Evolutionary conservation across 495 filamentous ascomycete species (phyloP).

Genomic region (Podospora pseudoanserina): DNA sequence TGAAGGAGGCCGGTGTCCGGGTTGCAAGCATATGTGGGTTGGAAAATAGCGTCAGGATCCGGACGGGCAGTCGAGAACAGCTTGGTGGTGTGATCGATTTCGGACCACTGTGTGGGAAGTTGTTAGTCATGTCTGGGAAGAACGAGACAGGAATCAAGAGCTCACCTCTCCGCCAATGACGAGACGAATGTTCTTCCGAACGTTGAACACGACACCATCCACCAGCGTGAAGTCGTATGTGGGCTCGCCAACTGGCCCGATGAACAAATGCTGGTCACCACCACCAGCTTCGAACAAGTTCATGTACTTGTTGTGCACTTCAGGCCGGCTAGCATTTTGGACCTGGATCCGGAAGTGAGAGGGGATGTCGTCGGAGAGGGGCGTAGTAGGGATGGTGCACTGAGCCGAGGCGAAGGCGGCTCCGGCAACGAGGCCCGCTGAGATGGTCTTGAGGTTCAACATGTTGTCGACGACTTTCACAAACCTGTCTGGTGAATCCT

Average conservation of each 20-base stretch:
- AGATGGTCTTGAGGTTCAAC: conserved; percentile 19
- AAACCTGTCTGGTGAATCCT: conserved; percentile 1
- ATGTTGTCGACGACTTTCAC: conserved; percentile 13
- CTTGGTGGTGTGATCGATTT: conserved; percentile 53
- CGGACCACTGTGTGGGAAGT: conserved; percentile 38
- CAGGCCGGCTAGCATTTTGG: conserved; percentile 47
- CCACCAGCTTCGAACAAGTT: conserved; percentile 49
- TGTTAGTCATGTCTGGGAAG: background rate
- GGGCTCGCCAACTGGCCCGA: conserved; percentile 45
- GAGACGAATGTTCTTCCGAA: conserved; percentile 33
- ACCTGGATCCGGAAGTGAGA: conserved; percentile 44
- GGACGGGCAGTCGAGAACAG: conserved; percentile 53
- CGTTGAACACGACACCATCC: conserved; percentile 41
- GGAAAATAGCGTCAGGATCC: conserved; percentile 46
- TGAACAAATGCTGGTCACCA: conserved; percentile 49
- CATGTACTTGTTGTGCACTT: conserved; percentile 48
- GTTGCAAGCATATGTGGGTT: conserved; percentile 50
- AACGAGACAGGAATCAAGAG: background rate
- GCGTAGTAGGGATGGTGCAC: conserved; percentile 38
- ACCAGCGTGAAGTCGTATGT: conserved; percentile 46
- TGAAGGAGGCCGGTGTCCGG: conserved; percentile 46
- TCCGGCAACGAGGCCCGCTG: conserved; percentile 27
- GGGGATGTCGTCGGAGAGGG: conserved; percentile 41
- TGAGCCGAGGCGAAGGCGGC: conserved; percentile 30
- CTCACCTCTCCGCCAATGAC: conserved; percentile 48